A percentile compares a stretch with the other conserved stretches of the same genome.
phyloP scores from a whole-genome alignment of 371 early-diverging fungal genomes.

The Batrachochytrium dendrobatidis region DNA sequence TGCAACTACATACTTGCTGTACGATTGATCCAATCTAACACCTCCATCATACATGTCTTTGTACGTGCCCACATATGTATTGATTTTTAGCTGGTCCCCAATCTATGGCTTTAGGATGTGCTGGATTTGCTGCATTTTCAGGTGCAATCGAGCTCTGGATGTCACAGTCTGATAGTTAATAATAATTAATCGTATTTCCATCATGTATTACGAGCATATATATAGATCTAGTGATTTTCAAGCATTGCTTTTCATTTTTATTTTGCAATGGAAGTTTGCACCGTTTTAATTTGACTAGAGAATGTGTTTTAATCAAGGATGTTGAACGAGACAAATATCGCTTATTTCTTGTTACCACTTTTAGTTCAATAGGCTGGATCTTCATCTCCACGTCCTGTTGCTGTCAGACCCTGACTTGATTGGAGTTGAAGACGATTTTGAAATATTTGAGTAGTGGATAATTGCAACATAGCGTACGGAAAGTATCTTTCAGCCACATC shows the following conservation, averaged over 20 bases:
- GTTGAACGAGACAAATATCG: no score
- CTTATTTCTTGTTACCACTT: no score
- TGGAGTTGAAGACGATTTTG: neutral
- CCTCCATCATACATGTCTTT: neutral
- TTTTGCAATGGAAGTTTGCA: no score
- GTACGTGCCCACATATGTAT: neutral
- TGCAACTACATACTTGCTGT: neutral
- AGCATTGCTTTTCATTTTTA: no score
- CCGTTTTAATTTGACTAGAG: no score
- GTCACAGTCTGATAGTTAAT: no score
- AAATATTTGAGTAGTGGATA: neutral
- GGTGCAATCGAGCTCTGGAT: conserved; percentile 49
- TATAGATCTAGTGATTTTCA: no score
- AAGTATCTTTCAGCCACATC: neutral
- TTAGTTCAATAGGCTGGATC: no score
- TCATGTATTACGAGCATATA: no score
- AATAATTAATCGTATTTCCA: no score
- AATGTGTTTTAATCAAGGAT: no score
- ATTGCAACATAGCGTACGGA: neutral
- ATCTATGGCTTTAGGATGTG: conserved; percentile 64
- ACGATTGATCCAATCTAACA: neutral
- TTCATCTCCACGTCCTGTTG: neutral
- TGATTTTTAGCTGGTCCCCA: conserved; percentile 24
- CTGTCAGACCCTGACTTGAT: neutral
- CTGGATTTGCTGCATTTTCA: conserved; percentile 91